Evolutionary conservation across 257 asterid species (phyloP), one percentile per base, ranked within the genome.

Genomic region (Nicotiana undulata): DNA sequence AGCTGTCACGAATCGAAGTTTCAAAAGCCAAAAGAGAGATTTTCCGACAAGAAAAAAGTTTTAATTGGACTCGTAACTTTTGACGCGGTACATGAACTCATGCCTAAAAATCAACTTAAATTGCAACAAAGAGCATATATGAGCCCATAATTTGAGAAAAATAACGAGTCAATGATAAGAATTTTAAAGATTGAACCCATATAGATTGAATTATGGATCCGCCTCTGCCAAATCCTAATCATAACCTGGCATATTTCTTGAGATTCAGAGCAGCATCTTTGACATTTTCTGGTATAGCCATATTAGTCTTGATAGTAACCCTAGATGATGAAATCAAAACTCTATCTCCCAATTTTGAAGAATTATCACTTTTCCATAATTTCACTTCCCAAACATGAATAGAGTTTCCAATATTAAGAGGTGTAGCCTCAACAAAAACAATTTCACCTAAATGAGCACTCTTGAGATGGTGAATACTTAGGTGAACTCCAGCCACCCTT

Each of bases 311-410:
- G 63, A 95, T 86, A 55, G 97, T 92, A 67, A 95, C 94, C 81
- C 98, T 90, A 31, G 98, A 87, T 1, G 98, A 84, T 34, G 98
- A 84, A 59, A 92, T 84, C 90, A 92, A 49, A 5, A 84, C 26
- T 76, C 72, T 89, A 4, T 6, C 60, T 58, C 86, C 90, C 0
- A 63, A 34, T 13, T 64, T 68, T 52, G 86, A 78, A 11, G 88
- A 76, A 63, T 6, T 6, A 2, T 87, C 89, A 26, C 67, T 22
- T 81, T 89, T 87, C 84, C 86, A 91, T 0, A 94, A 83, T 55
- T 81, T 81, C 52, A 93, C 98, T 85, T 92, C 95, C 98, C 98
- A 93, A 1, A 95, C 96, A 92, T 94, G 98, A 80, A 94, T 83
- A 20, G 96, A 88, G 81, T 82, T 91, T 3, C 98, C 97, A 56